Percentiles rank a stretch among this genome's conserved stretches.
phyloP scores from a whole-genome alignment of 176 grass and related monocot species.

The Phoenix dactylifera region DNA sequence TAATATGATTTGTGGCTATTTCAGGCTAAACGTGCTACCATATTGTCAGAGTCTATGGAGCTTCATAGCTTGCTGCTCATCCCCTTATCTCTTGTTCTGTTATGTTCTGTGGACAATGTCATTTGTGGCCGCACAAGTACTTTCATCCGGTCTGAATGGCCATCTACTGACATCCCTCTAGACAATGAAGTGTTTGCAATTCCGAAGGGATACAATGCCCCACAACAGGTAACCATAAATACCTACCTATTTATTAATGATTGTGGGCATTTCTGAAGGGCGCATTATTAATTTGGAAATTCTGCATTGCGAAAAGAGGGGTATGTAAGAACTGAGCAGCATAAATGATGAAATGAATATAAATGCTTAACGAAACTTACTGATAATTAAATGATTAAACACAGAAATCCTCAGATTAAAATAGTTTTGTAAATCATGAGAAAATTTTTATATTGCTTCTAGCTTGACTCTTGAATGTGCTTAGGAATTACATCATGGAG shows the following conservation, averaged over 20 bases:
- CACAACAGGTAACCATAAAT: slow-evolving; percentile 54
- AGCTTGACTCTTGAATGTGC: too few relatives aligned
- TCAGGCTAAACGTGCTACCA: slow-evolving; percentile 6
- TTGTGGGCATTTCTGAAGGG: too few relatives aligned
- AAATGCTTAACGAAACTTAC: too few relatives aligned
- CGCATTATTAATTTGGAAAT: too few relatives aligned
- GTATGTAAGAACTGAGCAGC: too few relatives aligned
- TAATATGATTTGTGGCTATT: background rate
- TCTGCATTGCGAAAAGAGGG: too few relatives aligned
- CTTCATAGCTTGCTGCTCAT: slow-evolving; percentile 4
- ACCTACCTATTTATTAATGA: too few relatives aligned
- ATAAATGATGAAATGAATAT: too few relatives aligned
- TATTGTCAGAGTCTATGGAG: slow-evolving; percentile 29
- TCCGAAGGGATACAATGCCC: slow-evolving; percentile 76
- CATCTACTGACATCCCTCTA: slow-evolving; percentile 75
- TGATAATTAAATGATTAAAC: too few relatives aligned
- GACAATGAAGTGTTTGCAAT: slow-evolving; percentile 57
- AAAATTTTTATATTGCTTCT: too few relatives aligned
- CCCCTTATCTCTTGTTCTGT: slow-evolving; percentile 30
- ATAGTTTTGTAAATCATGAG: too few relatives aligned
- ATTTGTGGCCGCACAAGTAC: slow-evolving; percentile 59
- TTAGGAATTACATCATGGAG: too few relatives aligned
- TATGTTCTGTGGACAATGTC: slow-evolving; percentile 29
- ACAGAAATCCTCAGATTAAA: background rate
- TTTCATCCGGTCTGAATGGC: slow-evolving; percentile 56